These are phyloP conservation scores for Vitis labrusca DNA, from an alignment of 164 flowering plant species.

Conservation along the genomic window DNA sequence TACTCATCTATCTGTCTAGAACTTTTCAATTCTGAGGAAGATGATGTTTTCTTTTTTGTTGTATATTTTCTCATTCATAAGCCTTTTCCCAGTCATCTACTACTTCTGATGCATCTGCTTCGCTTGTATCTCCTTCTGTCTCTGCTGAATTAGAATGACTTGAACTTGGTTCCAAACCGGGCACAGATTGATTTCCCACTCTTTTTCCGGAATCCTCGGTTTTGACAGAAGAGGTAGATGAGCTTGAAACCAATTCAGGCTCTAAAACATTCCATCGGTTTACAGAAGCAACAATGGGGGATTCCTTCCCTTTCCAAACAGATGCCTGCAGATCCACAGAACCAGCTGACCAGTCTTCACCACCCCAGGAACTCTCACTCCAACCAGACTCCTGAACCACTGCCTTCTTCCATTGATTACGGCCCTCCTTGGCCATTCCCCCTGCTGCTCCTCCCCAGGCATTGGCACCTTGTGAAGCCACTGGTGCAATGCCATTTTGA, in stretches of 20 bases:
- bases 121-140: conserved; percentile 12
- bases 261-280: conserved; percentile 73
- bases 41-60: background rate
- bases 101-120: conserved; percentile 40
- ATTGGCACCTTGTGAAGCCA: conserved; percentile 30
- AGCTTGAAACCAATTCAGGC: conserved; percentile 26
- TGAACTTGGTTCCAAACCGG: conserved; percentile 19
- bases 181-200: conserved; percentile 7
- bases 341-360: conserved; percentile 44
- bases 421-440: conserved; percentile 30
- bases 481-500: conserved; percentile 34
- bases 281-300: conserved; percentile 38
- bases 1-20: background rate
- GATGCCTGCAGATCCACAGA: conserved; percentile 28
- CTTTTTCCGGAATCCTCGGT: conserved; percentile 16
- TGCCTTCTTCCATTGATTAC: conserved; percentile 86
- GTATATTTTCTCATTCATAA: conserved; percentile 33
- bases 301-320: conserved; percentile 55
- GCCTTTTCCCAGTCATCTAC: conserved; percentile 94
- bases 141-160: conserved; percentile 16
- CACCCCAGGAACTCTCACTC: conserved; percentile 71
- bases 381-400: conserved; percentile 54
- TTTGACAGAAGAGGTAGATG: conserved; percentile 21
- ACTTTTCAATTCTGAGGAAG: background rate
- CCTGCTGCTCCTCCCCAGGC: conserved; percentile 56